A percentile compares a stretch with the other conserved stretches of the same genome.
phyloP scores from a whole-genome alignment of 306 rosid genomes.

The Medicago truncatula region MtrunA17r5.0-ANR NC_053046.1:2145501-2146000 shows the following conservation, averaged over 20 bases:
- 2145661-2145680: constrained; percentile 88
- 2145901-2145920: no score
- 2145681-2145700: constrained; percentile 96
- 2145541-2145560: background rate
- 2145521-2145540: background rate
- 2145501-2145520: constrained; percentile 26
- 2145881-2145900: background rate
- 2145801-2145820: constrained; percentile 89
- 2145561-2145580: background rate
- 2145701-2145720: constrained; percentile 99
- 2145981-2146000: background rate
- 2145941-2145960: no score
- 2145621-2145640: constrained; percentile 95
- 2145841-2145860: constrained; percentile 96
- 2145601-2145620: background rate
- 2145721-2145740: constrained; percentile 95
- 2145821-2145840: constrained; percentile 65
- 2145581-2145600: constrained; percentile 8
- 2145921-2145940: no score
- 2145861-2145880: constrained; percentile 41
- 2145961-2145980: no score
- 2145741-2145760: constrained; percentile 97
- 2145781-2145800: constrained; percentile 93
- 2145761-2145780: constrained; percentile 95
- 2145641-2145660: constrained; percentile 81